Conservation (phyloP, 1,284 basidiomycete species). For the Sutorius eximius region DNA sequence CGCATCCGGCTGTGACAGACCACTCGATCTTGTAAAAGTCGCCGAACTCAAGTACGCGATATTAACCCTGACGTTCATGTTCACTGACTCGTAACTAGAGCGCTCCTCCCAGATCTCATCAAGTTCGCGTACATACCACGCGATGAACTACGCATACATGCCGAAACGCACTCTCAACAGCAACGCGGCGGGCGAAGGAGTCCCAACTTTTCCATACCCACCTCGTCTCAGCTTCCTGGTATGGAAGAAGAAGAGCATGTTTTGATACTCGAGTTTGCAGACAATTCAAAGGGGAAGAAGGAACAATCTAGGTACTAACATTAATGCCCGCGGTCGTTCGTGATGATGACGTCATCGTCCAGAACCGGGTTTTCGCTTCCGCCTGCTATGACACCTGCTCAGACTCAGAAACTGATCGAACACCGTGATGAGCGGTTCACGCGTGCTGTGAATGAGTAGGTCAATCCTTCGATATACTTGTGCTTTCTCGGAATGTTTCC, state of each 20-base stretch:
- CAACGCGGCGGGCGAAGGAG: slow-evolving; percentile 25
- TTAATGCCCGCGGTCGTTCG: background rate
- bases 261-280: slow-evolving; percentile 75
- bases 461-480: slow-evolving; percentile 15
- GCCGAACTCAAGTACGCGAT: slow-evolving; percentile 78
- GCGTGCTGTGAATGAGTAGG: slow-evolving; percentile 64
- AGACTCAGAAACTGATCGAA: slow-evolving; percentile 62
- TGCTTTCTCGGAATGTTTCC: background rate
- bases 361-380: slow-evolving; percentile 31
- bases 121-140: slow-evolving; percentile 80
- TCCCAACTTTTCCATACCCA: slow-evolving; percentile 42
- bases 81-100: background rate
- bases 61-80: background rate
- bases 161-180: slow-evolving; percentile 33
- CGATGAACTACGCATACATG: slow-evolving; percentile 62
- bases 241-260: slow-evolving; percentile 58
- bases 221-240: slow-evolving; percentile 14
- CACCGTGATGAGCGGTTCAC: slow-evolving; percentile 68
- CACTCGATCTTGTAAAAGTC: slow-evolving; percentile 75
- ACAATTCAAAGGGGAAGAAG: slow-evolving; percentile 50
- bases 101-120: slow-evolving; percentile 45
- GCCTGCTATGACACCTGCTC: slow-evolving; percentile 55
- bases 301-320: background rate
- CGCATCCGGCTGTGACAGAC: background rate
- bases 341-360: background rate